Evolutionary conservation across 495 filamentous ascomycete genomes (phyloP).

Genomic region (Daldinia decipiens): DNA sequence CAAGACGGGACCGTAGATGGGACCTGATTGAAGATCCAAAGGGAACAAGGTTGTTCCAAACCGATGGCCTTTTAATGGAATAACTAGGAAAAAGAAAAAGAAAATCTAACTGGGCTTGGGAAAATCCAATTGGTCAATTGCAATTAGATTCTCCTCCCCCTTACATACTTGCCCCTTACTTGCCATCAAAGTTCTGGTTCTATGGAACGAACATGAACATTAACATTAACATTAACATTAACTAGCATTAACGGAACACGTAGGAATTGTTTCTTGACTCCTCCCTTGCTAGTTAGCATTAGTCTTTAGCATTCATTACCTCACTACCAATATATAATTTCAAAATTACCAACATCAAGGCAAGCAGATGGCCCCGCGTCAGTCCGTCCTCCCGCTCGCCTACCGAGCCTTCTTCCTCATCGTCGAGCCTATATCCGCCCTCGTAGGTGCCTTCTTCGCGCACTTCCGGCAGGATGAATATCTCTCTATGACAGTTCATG

Average conservation of each 20-base stretch:
- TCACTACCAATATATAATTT: neutral
- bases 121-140: neutral
- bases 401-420: constrained; percentile 73
- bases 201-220: too few relatives aligned
- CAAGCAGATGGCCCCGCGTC: constrained; percentile 45
- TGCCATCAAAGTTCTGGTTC: constrained; percentile 12
- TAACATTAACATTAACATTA: too few relatives aligned
- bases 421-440: constrained; percentile 72
- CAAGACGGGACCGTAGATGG: neutral
- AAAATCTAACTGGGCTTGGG: neutral
- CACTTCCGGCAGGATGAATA: constrained; percentile 66
- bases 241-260: too few relatives aligned
- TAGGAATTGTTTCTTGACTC: too few relatives aligned
- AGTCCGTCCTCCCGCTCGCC: constrained; percentile 52
- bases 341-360: neutral
- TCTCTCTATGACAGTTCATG: constrained; percentile 65
- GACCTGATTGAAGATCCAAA: neutral
- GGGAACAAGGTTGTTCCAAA: constrained; percentile 16
- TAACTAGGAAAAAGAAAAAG: neutral
- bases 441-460: constrained; percentile 72
- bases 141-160: constrained; percentile 1
- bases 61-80: neutral
- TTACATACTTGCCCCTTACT: neutral
- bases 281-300: too few relatives aligned
- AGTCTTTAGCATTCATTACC: neutral